These are phyloP conservation scores for Acanthamoeba royreba DNA, from an alignment of 208 protist genomes.

Conservation along the genomic window DNA sequence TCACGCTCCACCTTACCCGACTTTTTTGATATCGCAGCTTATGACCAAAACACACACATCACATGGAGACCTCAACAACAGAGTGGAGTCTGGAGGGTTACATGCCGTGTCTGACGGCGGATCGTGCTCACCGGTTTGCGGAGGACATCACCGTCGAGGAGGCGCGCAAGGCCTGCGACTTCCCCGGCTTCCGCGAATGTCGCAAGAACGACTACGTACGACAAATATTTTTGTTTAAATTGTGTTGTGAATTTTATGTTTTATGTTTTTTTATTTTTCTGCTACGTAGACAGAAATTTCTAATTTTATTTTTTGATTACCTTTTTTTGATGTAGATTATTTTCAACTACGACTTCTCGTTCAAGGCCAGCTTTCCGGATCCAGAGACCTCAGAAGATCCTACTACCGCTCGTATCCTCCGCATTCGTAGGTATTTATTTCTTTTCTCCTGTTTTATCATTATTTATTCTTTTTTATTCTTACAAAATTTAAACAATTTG, in stretches of 20 bases:
- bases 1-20: too few species aligned
- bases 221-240: neutral
- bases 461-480: too few species aligned
- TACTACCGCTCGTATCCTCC: neutral
- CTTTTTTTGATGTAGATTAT: neutral
- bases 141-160: neutral
- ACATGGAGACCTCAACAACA: too few species aligned
- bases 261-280: neutral
- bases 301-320: neutral
- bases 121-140: neutral
- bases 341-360: constrained; percentile 32
- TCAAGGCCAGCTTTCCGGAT: constrained; percentile 36
- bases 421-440: neutral
- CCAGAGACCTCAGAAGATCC: neutral
- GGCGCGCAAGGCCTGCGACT: neutral
- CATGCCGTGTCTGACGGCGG: neutral
- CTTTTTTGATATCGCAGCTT: too few species aligned
- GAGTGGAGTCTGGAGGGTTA: neutral
- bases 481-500: too few species aligned
- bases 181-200: constrained; percentile 19
- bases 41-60: too few species aligned
- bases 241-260: too few species aligned
- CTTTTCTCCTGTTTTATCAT: too few species aligned
- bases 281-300: too few species aligned
- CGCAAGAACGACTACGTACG: neutral